Percentiles rank a stretch among this genome's conserved stretches.
phyloP scores from a whole-genome alignment of 441 rosid species.

The Populus hybrid region DNA sequence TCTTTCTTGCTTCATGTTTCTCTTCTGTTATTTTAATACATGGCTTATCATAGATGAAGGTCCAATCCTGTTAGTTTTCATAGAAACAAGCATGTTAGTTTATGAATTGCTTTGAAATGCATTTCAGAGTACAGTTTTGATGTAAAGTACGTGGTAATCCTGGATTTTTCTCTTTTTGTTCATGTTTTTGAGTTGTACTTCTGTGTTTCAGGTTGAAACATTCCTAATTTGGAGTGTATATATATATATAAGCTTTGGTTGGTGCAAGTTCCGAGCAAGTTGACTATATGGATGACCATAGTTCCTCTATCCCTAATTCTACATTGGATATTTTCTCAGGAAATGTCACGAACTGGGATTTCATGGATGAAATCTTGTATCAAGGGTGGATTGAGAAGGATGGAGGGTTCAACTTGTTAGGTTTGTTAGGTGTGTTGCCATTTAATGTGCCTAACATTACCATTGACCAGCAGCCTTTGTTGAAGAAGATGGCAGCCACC shows the following conservation, averaged over 20 bases:
- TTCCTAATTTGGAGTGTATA: not conserved
- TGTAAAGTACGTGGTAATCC: slow-evolving; percentile 12
- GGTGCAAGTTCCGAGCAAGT: slow-evolving; percentile 20
- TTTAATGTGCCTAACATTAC: too few species aligned
- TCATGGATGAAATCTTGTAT: slow-evolving; percentile 80
- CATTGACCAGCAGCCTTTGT: too few species aligned
- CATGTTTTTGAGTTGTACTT: slow-evolving; percentile 56
- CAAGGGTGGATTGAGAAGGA: slow-evolving; percentile 78
- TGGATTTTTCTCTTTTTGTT: slow-evolving; percentile 66
- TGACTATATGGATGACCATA: slow-evolving; percentile 52
- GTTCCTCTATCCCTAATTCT: slow-evolving; percentile 42
- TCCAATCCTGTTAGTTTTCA: not conserved
- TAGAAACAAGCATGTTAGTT: not conserved
- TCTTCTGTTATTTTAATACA: not conserved
- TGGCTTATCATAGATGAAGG: not conserved
- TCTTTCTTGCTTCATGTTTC: not conserved
- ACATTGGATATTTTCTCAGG: slow-evolving; percentile 38
- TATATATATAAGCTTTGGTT: slow-evolving; percentile 21
- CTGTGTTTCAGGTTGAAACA: slow-evolving; percentile 45
- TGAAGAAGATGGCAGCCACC: too few species aligned
- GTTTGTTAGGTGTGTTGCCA: too few species aligned
- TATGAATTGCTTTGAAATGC: too few species aligned
- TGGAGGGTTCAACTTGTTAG: slow-evolving; percentile 33
- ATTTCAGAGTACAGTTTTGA: too few species aligned
- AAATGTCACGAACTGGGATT: slow-evolving; percentile 76